phyloP scores from a whole-genome alignment of 495 filamentous ascomycete genomes.

The Podospora pseudoanserina region DNA sequence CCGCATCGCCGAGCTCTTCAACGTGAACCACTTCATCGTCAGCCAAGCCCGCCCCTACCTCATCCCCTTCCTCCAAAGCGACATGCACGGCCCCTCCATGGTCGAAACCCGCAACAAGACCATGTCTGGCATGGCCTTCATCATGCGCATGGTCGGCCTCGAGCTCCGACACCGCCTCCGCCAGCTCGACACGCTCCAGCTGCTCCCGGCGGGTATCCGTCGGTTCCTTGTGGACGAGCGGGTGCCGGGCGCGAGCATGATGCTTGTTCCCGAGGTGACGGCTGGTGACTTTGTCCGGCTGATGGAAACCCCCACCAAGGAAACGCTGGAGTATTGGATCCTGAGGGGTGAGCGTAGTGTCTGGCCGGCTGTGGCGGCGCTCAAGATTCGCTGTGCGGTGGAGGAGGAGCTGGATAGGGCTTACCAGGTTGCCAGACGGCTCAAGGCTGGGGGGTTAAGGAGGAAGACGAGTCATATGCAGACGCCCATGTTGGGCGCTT shows the following conservation, averaged over 20 bases:
- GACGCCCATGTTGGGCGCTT: not conserved
- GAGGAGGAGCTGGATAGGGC: conserved; percentile 82
- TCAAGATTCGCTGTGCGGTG: conserved; percentile 79
- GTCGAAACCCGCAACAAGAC: conserved; percentile 54
- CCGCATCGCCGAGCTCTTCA: conserved; percentile 87
- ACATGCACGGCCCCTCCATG: conserved; percentile 71
- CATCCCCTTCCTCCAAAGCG: conserved; percentile 78
- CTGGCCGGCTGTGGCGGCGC: conserved; percentile 84
- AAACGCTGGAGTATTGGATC: conserved; percentile 81
- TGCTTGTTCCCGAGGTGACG: conserved; percentile 76
- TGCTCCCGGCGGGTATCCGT: conserved; percentile 65
- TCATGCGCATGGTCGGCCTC: conserved; percentile 64
- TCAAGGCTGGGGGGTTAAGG: conserved; percentile 45
- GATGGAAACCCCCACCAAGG: conserved; percentile 73
- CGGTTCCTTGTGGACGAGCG: conserved; percentile 84
- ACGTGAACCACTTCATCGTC: conserved; percentile 85
- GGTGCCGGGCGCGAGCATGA: conserved; percentile 75
- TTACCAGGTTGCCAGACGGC: conserved; percentile 71
- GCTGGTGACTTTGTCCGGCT: conserved; percentile 68
- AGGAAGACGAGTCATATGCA: conserved; percentile 37
- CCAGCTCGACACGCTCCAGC: conserved; percentile 73
- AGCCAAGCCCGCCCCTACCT: conserved; percentile 75
- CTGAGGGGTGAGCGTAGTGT: conserved; percentile 78
- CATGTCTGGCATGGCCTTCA: conserved; percentile 55
- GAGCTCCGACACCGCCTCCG: conserved; percentile 79